Evolutionary conservation across 345 rosid genomes (phyloP), one percentile per base, ranked within the genome.

Genomic region (Noccaea bulbosa): DNA sequence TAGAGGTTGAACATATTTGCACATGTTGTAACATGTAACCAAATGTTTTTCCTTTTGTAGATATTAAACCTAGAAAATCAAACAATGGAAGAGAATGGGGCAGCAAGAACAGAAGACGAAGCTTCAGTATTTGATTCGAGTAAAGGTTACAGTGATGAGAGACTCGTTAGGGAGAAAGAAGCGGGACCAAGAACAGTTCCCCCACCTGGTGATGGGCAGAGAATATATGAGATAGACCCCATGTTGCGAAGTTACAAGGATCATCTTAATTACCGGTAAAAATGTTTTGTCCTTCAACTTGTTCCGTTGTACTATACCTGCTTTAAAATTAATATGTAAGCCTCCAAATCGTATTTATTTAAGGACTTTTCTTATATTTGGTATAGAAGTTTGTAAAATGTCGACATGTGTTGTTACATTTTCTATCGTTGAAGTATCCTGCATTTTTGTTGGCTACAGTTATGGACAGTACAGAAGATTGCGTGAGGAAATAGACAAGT

Each of bases 261-360:
- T 27, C 99, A 93, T 81, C 88, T 94, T 69, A 93, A 94, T 79
- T 91, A 86, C 78, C 80, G 99, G 99, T 89, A 65, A 60, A 8
- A n/a, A 37, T 24, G 5, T n/a, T 62, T 8, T 60, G 7, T 37
- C 16, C 16, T 49, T 57, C n/a, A 22, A 40, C 34, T 51, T 67
- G 32, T 67, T 32, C 59, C 16, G 8, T 59, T 50, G 11, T 41
- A 34, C 33, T 46, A 16, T 40, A 46, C 71, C 44, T 73, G 49
- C 66, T 47, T 11, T 39, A 37, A 46, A 15, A 0, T 69, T 59
- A 45, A 14, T 48, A 6, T 61, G 7, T 27, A 12, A 68, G 24
- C 46, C 12, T 52, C 30, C 35, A 54, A 41, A 34, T 45, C 66
- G 37, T 6, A 22, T 49, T 22, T 57, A 46, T 8, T 12, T 27